These are phyloP conservation scores for Epithele typhae DNA, from an alignment of 768 basidiomycete genomes.

Conservation along the genomic window DNA sequence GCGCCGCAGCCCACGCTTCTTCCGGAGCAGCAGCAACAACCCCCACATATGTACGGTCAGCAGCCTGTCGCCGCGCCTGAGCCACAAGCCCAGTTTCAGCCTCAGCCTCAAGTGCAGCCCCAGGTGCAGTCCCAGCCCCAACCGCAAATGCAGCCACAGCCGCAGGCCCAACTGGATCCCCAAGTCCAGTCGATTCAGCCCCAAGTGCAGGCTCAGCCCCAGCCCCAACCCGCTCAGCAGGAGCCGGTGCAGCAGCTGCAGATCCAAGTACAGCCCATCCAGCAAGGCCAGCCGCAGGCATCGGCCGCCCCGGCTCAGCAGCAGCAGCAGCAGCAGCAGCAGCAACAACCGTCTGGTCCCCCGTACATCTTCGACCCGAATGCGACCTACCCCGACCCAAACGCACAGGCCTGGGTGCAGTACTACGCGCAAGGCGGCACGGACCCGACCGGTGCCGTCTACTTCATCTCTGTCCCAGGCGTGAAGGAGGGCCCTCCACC, in stretches of 20 bases:
- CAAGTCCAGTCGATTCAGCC: constrained; percentile 12
- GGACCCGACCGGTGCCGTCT: constrained; percentile 71
- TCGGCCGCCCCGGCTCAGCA: constrained; percentile 22
- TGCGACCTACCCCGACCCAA: constrained; percentile 68
- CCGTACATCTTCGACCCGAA: constrained; percentile 60
- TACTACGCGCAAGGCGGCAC: constrained; percentile 81
- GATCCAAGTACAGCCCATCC: constrained; percentile 28
- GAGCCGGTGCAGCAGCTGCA: constrained; percentile 25
- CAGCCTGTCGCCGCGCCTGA: constrained; percentile 23
- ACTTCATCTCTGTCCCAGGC: constrained; percentile 77
- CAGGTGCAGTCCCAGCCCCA: constrained; percentile 25
- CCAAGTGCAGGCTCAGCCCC: constrained; percentile 27
- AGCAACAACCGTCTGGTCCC: constrained; percentile 33
- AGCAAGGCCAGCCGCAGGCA: constrained; percentile 22
- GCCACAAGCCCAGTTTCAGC: constrained; percentile 20
- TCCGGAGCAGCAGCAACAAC: constrained; percentile 29
- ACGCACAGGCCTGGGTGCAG: constrained; percentile 82
- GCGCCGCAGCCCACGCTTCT: constrained; percentile 27
- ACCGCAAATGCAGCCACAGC: constrained; percentile 10
- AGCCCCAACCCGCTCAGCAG: constrained; percentile 22
- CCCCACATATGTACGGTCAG: constrained; percentile 16
- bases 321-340: constrained; percentile 26
- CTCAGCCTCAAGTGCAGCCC: constrained; percentile 24
- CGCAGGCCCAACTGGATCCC: background rate
- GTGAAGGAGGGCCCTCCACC: constrained; percentile 42